Conservation (phyloP, 2,329 filamentous ascomycete species). For the Diaporthe nobilis region DNA sequence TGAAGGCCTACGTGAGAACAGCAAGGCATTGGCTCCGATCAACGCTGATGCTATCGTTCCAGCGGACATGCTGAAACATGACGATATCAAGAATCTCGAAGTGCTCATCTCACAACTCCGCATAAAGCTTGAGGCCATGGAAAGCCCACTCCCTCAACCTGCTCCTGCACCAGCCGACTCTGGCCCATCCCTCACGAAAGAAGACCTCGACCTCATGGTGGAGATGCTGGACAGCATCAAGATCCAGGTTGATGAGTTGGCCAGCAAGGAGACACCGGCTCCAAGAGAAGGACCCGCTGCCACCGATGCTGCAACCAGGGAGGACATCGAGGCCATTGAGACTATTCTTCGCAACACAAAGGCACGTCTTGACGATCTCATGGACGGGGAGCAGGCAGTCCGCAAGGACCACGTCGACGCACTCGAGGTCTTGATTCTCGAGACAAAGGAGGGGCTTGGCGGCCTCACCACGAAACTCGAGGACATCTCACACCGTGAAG, state of each 20-base stretch:
- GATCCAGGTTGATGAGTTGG: constrained; percentile 53
- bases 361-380: constrained; percentile 83
- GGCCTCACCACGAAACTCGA: constrained; percentile 78
- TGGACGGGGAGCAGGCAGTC: constrained; percentile 80
- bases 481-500: constrained; percentile 81
- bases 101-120: constrained; percentile 85
- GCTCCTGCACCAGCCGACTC: constrained; percentile 46
- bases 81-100: constrained; percentile 90
- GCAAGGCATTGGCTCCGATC: constrained; percentile 65
- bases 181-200: constrained; percentile 57
- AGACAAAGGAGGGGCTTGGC: constrained; percentile 81
- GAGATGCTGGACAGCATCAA: constrained; percentile 64
- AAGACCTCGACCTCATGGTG: constrained; percentile 70
- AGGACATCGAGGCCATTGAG: constrained; percentile 92
- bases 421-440: constrained; percentile 76
- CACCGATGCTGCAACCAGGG: constrained; percentile 74
- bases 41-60: constrained; percentile 67
- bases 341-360: constrained; percentile 92
- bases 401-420: constrained; percentile 75
- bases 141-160: constrained; percentile 61
- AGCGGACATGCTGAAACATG: constrained; percentile 70
- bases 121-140: constrained; percentile 86
- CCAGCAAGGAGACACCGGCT: constrained; percentile 46
- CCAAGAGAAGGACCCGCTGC: constrained; percentile 43
- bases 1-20: constrained; percentile 77